phyloP scores from a whole-genome alignment of 306 rosid genomes.

The Trifolium subterraneum region DNA sequence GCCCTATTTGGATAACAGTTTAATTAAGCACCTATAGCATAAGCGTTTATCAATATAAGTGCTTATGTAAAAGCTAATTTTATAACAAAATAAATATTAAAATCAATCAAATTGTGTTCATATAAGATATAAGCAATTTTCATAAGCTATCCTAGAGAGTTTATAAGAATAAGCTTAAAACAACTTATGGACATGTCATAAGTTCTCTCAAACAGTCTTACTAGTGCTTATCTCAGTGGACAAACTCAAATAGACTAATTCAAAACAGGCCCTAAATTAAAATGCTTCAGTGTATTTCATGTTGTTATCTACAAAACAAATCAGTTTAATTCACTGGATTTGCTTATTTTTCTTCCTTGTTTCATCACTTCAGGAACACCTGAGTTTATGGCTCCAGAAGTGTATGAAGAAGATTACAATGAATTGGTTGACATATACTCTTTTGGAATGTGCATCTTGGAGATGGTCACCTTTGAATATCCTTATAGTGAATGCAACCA shows the following conservation, averaged over 20 bases:
- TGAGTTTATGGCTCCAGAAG: constrained; percentile 99
- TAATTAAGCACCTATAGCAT: too few species aligned
- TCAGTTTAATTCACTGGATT: constrained; percentile 22
- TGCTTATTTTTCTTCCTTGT: constrained; percentile 10
- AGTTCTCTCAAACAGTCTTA: neutral
- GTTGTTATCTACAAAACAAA: neutral
- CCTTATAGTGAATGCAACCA: constrained; percentile 95
- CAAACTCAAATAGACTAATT: too few species aligned
- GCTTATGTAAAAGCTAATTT: too few species aligned
- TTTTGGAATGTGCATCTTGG: constrained; percentile 97
- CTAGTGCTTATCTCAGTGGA: neutral
- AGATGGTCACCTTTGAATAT: constrained; percentile 96
- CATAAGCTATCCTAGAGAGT: too few species aligned
- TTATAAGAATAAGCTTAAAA: too few species aligned
- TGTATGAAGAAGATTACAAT: constrained; percentile 93
- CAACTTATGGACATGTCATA: neutral
- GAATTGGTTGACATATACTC: constrained; percentile 95
- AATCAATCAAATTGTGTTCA: neutral
- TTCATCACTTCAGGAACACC: constrained; percentile 78
- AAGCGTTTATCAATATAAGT: too few species aligned
- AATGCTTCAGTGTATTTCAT: too few species aligned
- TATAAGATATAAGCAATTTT: too few species aligned
- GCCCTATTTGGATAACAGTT: too few species aligned
- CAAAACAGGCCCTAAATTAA: too few species aligned
- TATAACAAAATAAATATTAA: neutral